These are phyloP conservation scores for Penicillium italicum DNA, from an alignment of 2,329 filamentous ascomycete genomes.

Conservation along the genomic window DNA sequence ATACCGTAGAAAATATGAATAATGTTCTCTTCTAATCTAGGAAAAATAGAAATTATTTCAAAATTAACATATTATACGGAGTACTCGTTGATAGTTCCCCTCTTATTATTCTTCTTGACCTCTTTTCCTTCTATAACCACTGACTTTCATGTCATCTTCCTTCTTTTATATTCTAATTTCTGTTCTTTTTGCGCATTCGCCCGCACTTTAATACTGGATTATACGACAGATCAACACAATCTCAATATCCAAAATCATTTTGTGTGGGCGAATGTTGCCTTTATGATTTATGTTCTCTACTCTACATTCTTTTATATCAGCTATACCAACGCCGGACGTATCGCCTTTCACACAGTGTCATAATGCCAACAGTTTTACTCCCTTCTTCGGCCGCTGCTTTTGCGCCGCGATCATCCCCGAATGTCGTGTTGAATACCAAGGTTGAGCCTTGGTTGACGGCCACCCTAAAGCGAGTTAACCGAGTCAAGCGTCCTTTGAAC, in stretches of 20 bases:
- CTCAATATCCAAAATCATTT: conserved; percentile 7
- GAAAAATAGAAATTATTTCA: conserved; percentile 1
- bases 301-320: conserved; percentile 41
- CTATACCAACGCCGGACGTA: conserved; percentile 44
- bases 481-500: conserved; percentile 94
- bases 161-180: conserved; percentile 28
- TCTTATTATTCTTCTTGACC: conserved; percentile 15
- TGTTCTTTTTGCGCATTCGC: conserved; percentile 34
- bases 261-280: conserved; percentile 41
- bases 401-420: conserved; percentile 88
- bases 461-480: conserved; percentile 94
- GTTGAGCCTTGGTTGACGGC: conserved; percentile 96
- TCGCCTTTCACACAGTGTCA: conserved; percentile 50
- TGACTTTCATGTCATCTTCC: conserved; percentile 21
- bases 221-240: conserved; percentile 18
- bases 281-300: conserved; percentile 31
- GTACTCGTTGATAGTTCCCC: conserved; percentile 12
- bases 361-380: conserved; percentile 88
- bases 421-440: conserved; percentile 87
- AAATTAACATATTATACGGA: conserved; percentile 9
- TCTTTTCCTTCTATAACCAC: conserved; percentile 17
- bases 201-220: conserved; percentile 30
- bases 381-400: conserved; percentile 96
- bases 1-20: not conserved
- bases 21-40: not conserved